Conservation (phyloP, 805 yeast species). For the Metschnikowia gelsemii region DNA sequence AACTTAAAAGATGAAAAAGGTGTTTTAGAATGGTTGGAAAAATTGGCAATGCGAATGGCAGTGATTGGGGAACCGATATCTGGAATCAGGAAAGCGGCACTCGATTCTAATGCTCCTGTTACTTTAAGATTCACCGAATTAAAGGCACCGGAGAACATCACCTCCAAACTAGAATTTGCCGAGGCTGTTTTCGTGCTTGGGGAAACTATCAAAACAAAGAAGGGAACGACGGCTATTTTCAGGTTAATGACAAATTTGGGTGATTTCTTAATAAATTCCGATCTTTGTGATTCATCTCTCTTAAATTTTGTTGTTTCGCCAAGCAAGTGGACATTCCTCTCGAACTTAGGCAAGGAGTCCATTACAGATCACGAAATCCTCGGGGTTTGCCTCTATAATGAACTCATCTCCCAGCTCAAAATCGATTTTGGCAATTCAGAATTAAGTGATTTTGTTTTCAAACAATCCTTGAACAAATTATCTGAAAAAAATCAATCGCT, state of each 20-base stretch:
- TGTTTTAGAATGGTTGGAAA: slow-evolving; percentile 49
- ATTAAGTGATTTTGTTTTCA: slow-evolving; percentile 16
- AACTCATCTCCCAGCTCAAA: slow-evolving; percentile 35
- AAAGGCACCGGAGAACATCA: slow-evolving; percentile 13
- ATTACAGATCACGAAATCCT: slow-evolving; percentile 25
- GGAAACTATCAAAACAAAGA: slow-evolving; percentile 29
- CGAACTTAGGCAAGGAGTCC: slow-evolving; percentile 1
- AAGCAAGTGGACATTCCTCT: slow-evolving; percentile 23
- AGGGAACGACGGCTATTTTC: slow-evolving; percentile 25
- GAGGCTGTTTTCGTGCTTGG: slow-evolving; percentile 43
- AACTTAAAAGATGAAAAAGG: slow-evolving; percentile 23
- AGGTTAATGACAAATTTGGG: slow-evolving; percentile 47
- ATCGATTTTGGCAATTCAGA: slow-evolving; percentile 8
- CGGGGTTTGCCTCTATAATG: slow-evolving; percentile 33
- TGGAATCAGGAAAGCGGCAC: slow-evolving; percentile 21
- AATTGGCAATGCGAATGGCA: slow-evolving; percentile 46
- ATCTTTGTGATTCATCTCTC: slow-evolving; percentile 15
- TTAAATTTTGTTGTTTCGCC: slow-evolving; percentile 20
- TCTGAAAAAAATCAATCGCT: slow-evolving; percentile 19
- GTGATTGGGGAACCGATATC: slow-evolving; percentile 59
- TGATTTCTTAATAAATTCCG: slow-evolving; percentile 26
- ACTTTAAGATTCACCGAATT: slow-evolving; percentile 3
- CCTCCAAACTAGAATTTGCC: slow-evolving; percentile 48
- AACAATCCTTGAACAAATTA: slow-evolving; percentile 4
- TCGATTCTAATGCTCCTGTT: slow-evolving; percentile 10